A percentile compares a stretch with the other conserved stretches of the same genome.
Conservation (phyloP, 192 early-diverging fungal species). For the Geranomyces michiganensis region DNA sequence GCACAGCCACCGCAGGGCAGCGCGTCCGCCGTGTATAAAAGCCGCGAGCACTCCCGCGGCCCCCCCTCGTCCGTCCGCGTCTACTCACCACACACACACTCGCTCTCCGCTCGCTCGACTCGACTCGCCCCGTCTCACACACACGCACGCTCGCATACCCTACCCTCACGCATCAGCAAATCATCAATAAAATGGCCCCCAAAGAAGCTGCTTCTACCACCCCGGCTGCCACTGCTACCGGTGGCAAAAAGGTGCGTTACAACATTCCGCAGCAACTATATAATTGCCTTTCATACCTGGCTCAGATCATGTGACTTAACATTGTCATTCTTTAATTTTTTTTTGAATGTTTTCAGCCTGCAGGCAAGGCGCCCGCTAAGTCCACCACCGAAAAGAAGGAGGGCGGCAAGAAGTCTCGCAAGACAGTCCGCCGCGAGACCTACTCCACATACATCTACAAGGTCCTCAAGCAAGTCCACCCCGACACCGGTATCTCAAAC, state of each 20-base stretch:
- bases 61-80: not conserved
- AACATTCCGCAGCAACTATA: not conserved
- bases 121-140: too few relatives aligned
- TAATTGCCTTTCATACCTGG: too few relatives aligned
- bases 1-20: too few relatives aligned
- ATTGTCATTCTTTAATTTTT: conserved; percentile 13
- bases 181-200: conserved; percentile 42
- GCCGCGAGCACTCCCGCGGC: not conserved
- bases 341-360: conserved; percentile 1
- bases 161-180: not conserved
- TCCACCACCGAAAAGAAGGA: conserved; percentile 67
- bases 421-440: conserved; percentile 82
- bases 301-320: not conserved
- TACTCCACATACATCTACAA: conserved; percentile 98
- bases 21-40: not conserved
- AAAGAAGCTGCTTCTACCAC: conserved; percentile 41
- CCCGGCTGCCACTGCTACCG: conserved; percentile 32
- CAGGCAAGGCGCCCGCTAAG: conserved; percentile 74
- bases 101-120: not conserved
- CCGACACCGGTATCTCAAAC: conserved; percentile 97
- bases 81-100: conserved; percentile 6
- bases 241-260: conserved; percentile 36
- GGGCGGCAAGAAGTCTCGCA: conserved; percentile 65
- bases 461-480: conserved; percentile 97
- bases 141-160: conserved; percentile 9